Conservation (phyloP, 148 eudicot species). For the Nepenthes mirabilis region DNA sequence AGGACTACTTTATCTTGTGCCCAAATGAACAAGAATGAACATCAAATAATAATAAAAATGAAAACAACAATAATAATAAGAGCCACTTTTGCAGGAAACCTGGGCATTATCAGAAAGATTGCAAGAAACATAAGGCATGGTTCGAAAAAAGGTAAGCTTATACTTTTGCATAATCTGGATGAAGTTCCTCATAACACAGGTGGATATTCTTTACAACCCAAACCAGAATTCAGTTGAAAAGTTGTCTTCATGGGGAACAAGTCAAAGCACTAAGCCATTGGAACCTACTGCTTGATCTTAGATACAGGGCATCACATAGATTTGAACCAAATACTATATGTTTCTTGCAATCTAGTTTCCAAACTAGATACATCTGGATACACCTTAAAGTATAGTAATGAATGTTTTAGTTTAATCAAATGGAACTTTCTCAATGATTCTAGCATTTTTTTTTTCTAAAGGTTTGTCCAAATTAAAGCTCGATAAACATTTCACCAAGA, state of each 20-base stretch:
- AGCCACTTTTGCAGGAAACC: not conserved
- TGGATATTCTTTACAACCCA: conserved; percentile 19
- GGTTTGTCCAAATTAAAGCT: conserved; percentile 12
- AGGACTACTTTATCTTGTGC: no score
- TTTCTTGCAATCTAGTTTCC: conserved; percentile 8
- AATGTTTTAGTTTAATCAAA: conserved; percentile 9
- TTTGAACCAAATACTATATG: conserved; percentile 5
- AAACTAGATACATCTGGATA: conserved; percentile 8
- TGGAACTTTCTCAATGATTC: conserved; percentile 2
- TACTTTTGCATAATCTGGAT: not conserved
- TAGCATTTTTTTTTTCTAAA: conserved; percentile 3
- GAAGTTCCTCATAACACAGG: conserved; percentile 5
- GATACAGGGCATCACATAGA: conserved; percentile 7
- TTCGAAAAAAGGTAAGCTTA: conserved; percentile 3
- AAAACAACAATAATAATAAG: not conserved
- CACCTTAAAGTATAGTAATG: conserved; percentile 7
- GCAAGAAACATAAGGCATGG: not conserved
- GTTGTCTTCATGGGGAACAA: conserved; percentile 14
- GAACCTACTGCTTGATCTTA: conserved; percentile 13
- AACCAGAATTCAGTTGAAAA: conserved; percentile 10
- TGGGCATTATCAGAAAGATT: conserved; percentile 1
- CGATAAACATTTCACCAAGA: conserved; percentile 6
- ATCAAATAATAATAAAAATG: not conserved
- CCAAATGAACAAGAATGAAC: not conserved
- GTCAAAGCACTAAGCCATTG: conserved; percentile 11